Evolutionary conservation across 2,329 filamentous ascomycete genomes (phyloP), one percentile per base, ranked within the genome.

Genomic region (Aspergillus sp.): DNA sequence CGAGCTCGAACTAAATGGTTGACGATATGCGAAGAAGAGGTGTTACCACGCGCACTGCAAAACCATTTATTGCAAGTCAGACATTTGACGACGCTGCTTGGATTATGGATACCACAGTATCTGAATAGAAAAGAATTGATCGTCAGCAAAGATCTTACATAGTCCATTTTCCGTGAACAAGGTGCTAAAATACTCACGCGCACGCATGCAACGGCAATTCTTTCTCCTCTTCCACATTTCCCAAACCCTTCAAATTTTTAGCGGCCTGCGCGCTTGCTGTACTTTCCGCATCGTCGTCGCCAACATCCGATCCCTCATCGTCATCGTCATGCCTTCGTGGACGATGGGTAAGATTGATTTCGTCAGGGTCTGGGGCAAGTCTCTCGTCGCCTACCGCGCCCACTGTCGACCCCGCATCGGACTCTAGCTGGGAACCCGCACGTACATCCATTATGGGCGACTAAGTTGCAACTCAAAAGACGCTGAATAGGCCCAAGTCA

Each of bases 51-150:
- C 50, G 91, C 90, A 69, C 90, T 97, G 72, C 93, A 98, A 68
- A 98, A 98, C 93, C 93, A 98, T 67, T 97, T 98, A 74, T 81
- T 91, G 75, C 93, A 98, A 50, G 84, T 80, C 51, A 98, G 77
- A 64, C 93, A 98, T 72, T 96, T 97, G 59, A 98, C 93, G 48
- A 98, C 94, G 55, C 86, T 93, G 64, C 86, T 85, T 2, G 93
- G 85, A 48, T 94, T 94, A 73, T 98, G 93, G 54, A 98, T 98
- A 49, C 93, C 93, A 66, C 93, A 98, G 69, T 96, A 96, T 35
- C 88, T 93, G 64, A 42, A 47, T 41, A n/a, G 30, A 43, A 52
- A 41, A 50, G 44, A 32, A 42, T 43, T 29, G 45, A 32, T 28
- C 29, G 33, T 51, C 38, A 55, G 45, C 36, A 44, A 40, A 46